Conservation (phyloP, 2,329 filamentous ascomycete species). For the Alternaria sp. region DNA sequence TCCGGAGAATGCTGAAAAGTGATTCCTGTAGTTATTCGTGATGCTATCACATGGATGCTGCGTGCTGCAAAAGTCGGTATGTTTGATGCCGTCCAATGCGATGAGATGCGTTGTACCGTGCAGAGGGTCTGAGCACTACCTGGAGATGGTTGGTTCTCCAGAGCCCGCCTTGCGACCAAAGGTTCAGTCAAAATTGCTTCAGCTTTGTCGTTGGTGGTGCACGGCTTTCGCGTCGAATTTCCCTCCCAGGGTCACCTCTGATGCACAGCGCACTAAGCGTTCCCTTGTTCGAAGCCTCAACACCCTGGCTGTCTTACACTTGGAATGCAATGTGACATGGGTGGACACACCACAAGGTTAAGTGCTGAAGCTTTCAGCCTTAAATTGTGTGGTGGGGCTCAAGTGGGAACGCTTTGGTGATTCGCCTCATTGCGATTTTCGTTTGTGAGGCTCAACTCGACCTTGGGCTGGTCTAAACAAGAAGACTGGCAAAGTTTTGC, state of each 20-base stretch:
- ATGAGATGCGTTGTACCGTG: not conserved
- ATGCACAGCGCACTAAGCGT: not conserved
- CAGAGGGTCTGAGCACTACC: constrained; percentile 2
- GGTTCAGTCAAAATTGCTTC: not conserved
- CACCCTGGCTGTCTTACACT: constrained; percentile 13
- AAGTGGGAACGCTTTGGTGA: constrained; percentile 14
- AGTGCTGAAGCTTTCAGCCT: constrained; percentile 32
- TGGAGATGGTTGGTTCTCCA: not conserved
- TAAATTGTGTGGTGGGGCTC: constrained; percentile 22
- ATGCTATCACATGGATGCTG: constrained; percentile 12
- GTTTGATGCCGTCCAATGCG: not conserved
- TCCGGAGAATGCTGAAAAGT: constrained; percentile 8
- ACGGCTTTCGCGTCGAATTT: not conserved
- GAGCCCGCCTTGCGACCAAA: not conserved
- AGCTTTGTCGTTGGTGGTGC: not conserved
- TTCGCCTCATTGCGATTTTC: constrained; percentile 16
- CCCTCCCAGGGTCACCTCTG: not conserved
- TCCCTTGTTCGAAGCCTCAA: constrained; percentile 2
- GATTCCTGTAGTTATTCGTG: not conserved
- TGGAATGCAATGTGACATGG: constrained; percentile 31
- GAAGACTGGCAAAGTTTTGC: constrained; percentile 7
- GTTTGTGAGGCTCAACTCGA: constrained; percentile 14
- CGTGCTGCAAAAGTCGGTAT: constrained; percentile 4
- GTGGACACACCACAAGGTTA: constrained; percentile 21
- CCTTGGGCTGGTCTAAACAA: constrained; percentile 3